Evolutionary conservation across 2,329 filamentous ascomycete species (phyloP).

Genomic region (Cladophialophora yegresii): DNA sequence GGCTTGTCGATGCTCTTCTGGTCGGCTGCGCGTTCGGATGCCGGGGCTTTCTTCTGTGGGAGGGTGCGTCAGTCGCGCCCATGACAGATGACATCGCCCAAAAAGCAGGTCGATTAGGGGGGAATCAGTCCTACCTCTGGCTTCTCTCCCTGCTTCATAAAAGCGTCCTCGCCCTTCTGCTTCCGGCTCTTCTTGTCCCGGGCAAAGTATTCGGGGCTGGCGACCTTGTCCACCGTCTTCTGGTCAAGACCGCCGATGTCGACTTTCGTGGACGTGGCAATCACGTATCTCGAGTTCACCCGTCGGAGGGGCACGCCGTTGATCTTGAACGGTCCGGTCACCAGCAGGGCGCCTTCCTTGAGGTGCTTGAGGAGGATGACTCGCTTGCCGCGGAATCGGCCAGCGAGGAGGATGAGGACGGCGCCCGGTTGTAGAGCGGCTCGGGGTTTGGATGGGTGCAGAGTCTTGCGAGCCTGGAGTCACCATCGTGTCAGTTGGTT

Average conservation of each 20-base stretch:
- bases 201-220: slow-evolving; percentile 91
- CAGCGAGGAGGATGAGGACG: slow-evolving; percentile 97
- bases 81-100: not conserved
- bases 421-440: slow-evolving; percentile 89
- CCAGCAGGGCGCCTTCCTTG: slow-evolving; percentile 94
- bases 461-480: slow-evolving; percentile 82
- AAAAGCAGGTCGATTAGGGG: too few relatives aligned
- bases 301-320: slow-evolving; percentile 97
- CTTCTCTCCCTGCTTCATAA: slow-evolving; percentile 99
- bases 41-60: slow-evolving; percentile 90
- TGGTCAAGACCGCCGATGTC: slow-evolving; percentile 77
- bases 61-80: not conserved
- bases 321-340: slow-evolving; percentile 99
- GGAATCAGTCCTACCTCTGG: slow-evolving; percentile 70
- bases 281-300: slow-evolving; percentile 56
- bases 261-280: slow-evolving; percentile 52
- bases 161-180: slow-evolving; percentile 96
- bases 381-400: slow-evolving; percentile 99
- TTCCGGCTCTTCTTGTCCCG: slow-evolving; percentile 86
- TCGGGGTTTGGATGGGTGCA: slow-evolving; percentile 84
- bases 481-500: slow-evolving; percentile 6
- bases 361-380: slow-evolving; percentile 98
- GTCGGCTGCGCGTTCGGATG: slow-evolving; percentile 87
- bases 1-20: slow-evolving; percentile 99
- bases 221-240: slow-evolving; percentile 74